These are phyloP conservation scores for Hypoxylon sp. DNA, from an alignment of 2,329 filamentous ascomycete species.

Conservation along the genomic window DNA sequence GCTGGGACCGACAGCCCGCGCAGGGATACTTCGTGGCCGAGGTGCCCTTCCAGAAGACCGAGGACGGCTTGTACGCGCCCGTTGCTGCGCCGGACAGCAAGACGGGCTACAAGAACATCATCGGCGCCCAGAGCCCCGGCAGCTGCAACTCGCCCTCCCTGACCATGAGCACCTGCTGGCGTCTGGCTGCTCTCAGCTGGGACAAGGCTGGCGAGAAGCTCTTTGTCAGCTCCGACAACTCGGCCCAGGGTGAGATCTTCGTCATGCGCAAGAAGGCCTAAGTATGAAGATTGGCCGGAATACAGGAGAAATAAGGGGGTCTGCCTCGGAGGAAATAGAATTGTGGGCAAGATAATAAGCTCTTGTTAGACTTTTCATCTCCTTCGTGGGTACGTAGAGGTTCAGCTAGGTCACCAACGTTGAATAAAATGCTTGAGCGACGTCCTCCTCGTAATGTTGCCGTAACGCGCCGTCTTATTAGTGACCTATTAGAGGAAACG, in stretches of 20 bases:
- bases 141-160: constrained; percentile 51
- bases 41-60: constrained; percentile 48
- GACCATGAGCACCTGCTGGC: constrained; percentile 54
- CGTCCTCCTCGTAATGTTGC: neutral
- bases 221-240: constrained; percentile 60
- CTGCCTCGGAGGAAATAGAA: neutral
- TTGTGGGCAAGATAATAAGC: constrained; percentile 2
- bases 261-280: constrained; percentile 38
- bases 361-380: constrained; percentile 20
- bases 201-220: constrained; percentile 53
- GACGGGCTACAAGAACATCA: constrained; percentile 55
- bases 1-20: constrained; percentile 54
- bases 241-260: constrained; percentile 56
- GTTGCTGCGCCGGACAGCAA: constrained; percentile 47
- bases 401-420: constrained; percentile 8
- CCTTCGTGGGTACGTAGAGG: constrained; percentile 18
- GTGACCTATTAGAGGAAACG: neutral
- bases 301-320: neutral
- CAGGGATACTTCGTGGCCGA: constrained; percentile 49
- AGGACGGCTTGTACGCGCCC: constrained; percentile 43
- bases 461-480: neutral
- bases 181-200: constrained; percentile 56
- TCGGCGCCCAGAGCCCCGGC: constrained; percentile 56
- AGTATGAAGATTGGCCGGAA: neutral
- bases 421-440: constrained; percentile 12